Evolutionary conservation across 352 stramenopile species (phyloP).

Genomic region (Phytophthora aleatoria): DNA sequence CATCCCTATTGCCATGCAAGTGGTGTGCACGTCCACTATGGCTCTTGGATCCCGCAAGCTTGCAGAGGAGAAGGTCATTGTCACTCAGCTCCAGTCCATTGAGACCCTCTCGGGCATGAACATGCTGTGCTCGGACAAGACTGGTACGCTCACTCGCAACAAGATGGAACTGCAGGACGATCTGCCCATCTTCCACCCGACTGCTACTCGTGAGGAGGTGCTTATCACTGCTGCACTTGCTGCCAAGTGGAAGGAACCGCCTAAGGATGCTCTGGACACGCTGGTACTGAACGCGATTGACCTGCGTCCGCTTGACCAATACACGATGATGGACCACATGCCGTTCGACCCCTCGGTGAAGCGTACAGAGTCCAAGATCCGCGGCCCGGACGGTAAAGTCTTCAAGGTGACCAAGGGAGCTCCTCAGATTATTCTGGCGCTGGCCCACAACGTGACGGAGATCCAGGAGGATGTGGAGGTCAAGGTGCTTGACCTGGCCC

Average conservation of each 20-base stretch:
- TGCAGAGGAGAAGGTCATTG: conserved; percentile 91
- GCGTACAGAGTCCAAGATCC: conserved; percentile 93
- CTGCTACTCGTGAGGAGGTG: conserved; percentile 85
- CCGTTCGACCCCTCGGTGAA: conserved; percentile 90
- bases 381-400: conserved; percentile 68
- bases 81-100: conserved; percentile 91
- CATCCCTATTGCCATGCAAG: conserved; percentile 94
- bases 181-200: conserved; percentile 84
- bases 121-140: conserved; percentile 97
- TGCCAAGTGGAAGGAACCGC: conserved; percentile 94
- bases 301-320: conserved; percentile 82
- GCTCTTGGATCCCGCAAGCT: conserved; percentile 92
- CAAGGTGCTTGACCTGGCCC: conserved; percentile 90
- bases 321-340: conserved; percentile 80
- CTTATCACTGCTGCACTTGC: conserved; percentile 92
- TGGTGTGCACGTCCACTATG: conserved; percentile 93
- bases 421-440: conserved; percentile 91
- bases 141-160: conserved; percentile 94
- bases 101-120: conserved; percentile 93
- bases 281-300: conserved; percentile 90
- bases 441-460: conserved; percentile 75
- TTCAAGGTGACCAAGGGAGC: conserved; percentile 96
- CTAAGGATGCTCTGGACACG: conserved; percentile 94
- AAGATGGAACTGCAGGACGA: conserved; percentile 95
- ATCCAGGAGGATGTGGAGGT: conserved; percentile 85